Percentiles rank a stretch among this genome's conserved stretches.
phyloP scores from a whole-genome alignment of 768 basidiomycete genomes.

The Ramaria sp. region DNA sequence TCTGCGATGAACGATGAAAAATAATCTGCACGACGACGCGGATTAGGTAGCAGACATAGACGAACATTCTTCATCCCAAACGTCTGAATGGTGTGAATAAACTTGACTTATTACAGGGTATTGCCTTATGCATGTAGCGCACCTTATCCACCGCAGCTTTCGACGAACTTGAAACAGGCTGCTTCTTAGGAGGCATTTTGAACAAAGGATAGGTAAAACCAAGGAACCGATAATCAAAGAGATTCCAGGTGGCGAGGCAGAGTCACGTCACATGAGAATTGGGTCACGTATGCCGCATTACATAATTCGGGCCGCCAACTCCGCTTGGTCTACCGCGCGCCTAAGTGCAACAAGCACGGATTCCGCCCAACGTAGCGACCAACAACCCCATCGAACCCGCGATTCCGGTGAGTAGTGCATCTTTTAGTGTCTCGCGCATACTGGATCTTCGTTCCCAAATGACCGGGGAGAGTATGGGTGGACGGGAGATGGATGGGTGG shows the following conservation, averaged over 20 bases:
- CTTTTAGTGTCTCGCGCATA: background rate
- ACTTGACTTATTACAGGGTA: constrained; percentile 15
- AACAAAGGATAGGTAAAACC: background rate
- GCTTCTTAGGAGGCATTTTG: constrained; percentile 76
- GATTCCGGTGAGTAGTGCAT: constrained; percentile 2
- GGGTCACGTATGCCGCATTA: too few relatives aligned
- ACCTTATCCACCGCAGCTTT: constrained; percentile 82
- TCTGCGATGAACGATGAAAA: constrained; percentile 31
- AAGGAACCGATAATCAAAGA: background rate
- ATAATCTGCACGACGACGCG: background rate
- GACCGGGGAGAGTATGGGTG: background rate
- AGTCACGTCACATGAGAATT: too few relatives aligned
- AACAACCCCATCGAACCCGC: background rate
- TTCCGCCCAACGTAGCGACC: background rate
- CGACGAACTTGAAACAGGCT: constrained; percentile 42
- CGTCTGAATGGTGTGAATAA: constrained; percentile 41
- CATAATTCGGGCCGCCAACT: background rate
- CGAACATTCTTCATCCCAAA: constrained; percentile 84
- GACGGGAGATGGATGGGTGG: constrained; percentile 4
- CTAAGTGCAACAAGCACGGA: background rate
- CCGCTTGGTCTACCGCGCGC: constrained; percentile 5
- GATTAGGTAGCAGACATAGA: constrained; percentile 10
- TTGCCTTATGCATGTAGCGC: constrained; percentile 19
- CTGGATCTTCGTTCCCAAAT: background rate
- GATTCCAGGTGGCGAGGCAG: too few relatives aligned